phyloP scores from a whole-genome alignment of 257 asterid species.

The Solanum peruvianum region DNA sequence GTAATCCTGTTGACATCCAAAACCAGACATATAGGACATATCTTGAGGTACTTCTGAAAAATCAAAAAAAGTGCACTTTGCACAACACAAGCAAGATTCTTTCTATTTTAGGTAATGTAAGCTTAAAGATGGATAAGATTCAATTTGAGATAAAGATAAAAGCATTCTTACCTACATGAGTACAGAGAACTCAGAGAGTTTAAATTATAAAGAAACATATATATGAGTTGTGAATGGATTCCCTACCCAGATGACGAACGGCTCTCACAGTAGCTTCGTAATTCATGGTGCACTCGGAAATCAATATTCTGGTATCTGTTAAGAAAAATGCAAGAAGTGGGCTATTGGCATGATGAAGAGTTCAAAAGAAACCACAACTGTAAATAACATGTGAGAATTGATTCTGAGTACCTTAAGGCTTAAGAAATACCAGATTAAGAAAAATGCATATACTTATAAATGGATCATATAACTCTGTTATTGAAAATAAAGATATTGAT shows the following conservation, averaged over 20 bases:
- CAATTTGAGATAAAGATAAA: background rate
- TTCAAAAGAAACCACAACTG: background rate
- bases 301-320: conserved; percentile 7
- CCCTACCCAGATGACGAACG: conserved; percentile 1
- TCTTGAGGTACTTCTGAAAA: background rate
- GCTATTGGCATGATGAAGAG: background rate
- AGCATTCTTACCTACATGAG: background rate
- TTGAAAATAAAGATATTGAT: background rate
- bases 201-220: background rate
- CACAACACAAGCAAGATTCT: background rate
- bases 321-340: background rate
- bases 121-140: background rate
- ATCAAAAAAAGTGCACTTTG: background rate
- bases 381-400: background rate
- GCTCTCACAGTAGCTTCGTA: conserved; percentile 5
- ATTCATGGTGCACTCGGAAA: conserved; percentile 5
- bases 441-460: background rate
- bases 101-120: background rate
- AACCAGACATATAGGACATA: background rate
- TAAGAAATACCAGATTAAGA: background rate
- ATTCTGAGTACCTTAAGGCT: background rate
- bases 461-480: background rate
- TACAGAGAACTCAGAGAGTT: background rate
- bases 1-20: background rate
- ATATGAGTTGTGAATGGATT: background rate